A percentile compares a stretch with the other conserved stretches of the same genome.
Conservation (phyloP, 139 green algal genomes). For the Coccomyxa sp. region DNA sequence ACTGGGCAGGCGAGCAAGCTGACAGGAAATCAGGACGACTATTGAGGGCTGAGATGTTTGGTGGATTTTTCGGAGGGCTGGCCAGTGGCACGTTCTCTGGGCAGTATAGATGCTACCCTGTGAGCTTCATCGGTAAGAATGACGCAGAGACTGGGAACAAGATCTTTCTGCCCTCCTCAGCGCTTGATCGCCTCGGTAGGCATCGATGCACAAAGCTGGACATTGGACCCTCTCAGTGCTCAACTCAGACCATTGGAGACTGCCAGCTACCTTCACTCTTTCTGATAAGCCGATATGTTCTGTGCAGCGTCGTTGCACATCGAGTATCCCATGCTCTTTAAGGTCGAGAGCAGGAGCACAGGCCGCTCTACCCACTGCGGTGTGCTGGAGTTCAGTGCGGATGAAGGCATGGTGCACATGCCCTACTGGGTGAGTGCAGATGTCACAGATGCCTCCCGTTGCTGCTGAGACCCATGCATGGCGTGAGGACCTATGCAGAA, state of each 20-base stretch:
- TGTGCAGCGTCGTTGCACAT: constrained; percentile 86
- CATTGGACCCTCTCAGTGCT: too few species aligned
- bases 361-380: constrained; percentile 88
- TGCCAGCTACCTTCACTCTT: too few species aligned
- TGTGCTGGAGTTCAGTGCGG: constrained; percentile 97
- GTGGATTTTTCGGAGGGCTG: constrained; percentile 3
- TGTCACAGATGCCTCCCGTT: too few species aligned
- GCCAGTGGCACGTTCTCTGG: constrained; percentile 61
- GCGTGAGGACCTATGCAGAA: neutral
- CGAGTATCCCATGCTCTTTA: constrained; percentile 99
- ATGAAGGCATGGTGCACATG: constrained; percentile 96
- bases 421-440: constrained; percentile 83
- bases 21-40: too few species aligned
- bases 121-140: constrained; percentile 93
- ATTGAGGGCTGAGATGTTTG: constrained; percentile 18
- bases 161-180: constrained; percentile 94
- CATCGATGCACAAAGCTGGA: neutral
- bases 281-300: too few species aligned
- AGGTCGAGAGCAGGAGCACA: constrained; percentile 67
- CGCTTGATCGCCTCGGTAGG: constrained; percentile 86
- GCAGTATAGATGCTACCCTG: constrained; percentile 86
- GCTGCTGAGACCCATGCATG: too few species aligned
- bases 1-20: too few species aligned
- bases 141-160: constrained; percentile 89
- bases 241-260: too few species aligned